A percentile compares a stretch with the other conserved stretches of the same genome.
These are phyloP conservation scores for Phyllosticta citribraziliensis DNA, from an alignment of 2,329 filamentous ascomycete species.

Conservation along the genomic window DNA sequence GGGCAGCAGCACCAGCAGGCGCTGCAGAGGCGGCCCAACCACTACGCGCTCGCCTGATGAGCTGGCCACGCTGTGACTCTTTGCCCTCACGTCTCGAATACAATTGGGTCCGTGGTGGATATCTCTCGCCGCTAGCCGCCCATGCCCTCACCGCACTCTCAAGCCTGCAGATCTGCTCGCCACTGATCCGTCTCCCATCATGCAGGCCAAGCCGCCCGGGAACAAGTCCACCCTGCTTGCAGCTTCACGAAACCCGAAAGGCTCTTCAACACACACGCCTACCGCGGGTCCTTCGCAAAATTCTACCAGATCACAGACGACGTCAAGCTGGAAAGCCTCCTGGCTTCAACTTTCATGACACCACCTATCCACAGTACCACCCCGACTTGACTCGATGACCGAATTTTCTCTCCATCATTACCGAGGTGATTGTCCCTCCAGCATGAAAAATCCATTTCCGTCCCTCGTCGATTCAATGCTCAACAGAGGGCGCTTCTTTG, in stretches of 20 bases:
- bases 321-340: not conserved
- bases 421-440: not conserved
- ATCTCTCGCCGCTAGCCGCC: conserved; percentile 1
- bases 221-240: not conserved
- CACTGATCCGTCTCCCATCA: not conserved
- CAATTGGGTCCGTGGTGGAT: conserved; percentile 5
- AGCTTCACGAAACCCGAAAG: not conserved
- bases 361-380: not conserved
- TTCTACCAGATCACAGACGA: not conserved
- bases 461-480: not conserved
- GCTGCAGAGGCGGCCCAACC: conserved; percentile 6
- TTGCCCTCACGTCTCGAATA: not conserved
- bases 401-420: not conserved
- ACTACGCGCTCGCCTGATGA: conserved; percentile 7
- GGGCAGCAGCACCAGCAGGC: not conserved
- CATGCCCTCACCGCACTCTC: conserved; percentile 5
- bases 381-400: not conserved
- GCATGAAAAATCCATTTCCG: not conserved
- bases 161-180: conserved; percentile 3
- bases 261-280: not conserved
- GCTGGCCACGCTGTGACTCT: conserved; percentile 9
- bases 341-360: not conserved
- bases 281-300: not conserved
- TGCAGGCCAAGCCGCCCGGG: not conserved
- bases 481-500: not conserved